Conservation (phyloP, 139 green algal genomes). For the Tetraselmis striata region DNA sequence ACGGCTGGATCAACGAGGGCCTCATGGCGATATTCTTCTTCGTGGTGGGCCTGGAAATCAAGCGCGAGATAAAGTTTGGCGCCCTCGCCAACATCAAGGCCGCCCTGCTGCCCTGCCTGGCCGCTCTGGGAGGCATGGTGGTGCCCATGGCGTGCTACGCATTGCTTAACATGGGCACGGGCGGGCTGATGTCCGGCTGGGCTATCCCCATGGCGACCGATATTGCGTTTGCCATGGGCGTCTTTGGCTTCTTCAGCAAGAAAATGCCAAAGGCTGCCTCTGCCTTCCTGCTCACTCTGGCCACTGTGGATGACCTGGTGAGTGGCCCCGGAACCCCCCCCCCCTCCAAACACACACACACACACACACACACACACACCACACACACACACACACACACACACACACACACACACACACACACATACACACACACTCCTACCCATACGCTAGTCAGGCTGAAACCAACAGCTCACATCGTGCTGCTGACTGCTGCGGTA, state of each 20-base stretch:
- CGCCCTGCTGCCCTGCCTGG: slow-evolving; percentile 18
- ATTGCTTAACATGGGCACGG: not conserved
- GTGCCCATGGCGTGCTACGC: slow-evolving; percentile 18
- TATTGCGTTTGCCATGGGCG: slow-evolving; percentile 25
- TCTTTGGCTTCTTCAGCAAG: slow-evolving; percentile 23
- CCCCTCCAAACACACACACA: not conserved
- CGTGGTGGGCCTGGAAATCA: slow-evolving; percentile 23
- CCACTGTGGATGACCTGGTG: slow-evolving; percentile 22
- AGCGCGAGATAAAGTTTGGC: slow-evolving; percentile 16
- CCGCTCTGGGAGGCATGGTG: slow-evolving; percentile 22
- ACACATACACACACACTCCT: not conserved
- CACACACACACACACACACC: not conserved
- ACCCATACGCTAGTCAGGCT: not conserved
- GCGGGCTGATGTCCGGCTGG: slow-evolving; percentile 10
- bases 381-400: not conserved
- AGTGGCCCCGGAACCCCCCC: not conserved
- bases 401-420: not conserved
- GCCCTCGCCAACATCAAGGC: slow-evolving; percentile 1
- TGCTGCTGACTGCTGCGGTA: not conserved
- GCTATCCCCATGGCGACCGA: slow-evolving; percentile 27
- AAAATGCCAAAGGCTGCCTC: slow-evolving; percentile 6
- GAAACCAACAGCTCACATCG: not conserved
- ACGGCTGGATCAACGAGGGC: slow-evolving; percentile 23
- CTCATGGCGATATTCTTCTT: slow-evolving; percentile 29
- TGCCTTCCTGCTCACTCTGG: slow-evolving; percentile 24